Evolutionary conservation across 768 basidiomycete genomes (phyloP), one percentile per base, ranked within the genome.

Genomic region (Rhizopogon vinicolor): DNA sequence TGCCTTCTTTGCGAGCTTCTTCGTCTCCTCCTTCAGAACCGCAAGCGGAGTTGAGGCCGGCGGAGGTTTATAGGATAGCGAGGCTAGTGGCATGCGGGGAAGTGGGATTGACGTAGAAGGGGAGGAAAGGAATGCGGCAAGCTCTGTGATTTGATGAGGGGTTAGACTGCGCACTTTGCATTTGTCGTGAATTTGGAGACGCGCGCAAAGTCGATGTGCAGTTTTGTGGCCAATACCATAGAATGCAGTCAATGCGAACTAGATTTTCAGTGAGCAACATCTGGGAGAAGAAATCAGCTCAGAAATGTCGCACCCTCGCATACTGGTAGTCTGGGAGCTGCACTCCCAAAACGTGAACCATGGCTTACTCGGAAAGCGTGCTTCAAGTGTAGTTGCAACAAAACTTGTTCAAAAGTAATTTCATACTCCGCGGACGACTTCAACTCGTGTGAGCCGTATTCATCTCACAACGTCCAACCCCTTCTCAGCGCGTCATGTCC

Each of bases 91-190:
- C 59, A 85, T 80, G 39, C 78, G 79, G 6, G 85, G 82, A 3
- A 89, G 79, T 10, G 82, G 77, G 0, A 85, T 75, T 3, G 88
- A 81, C 16, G 91, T 93, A 22, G 81, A 74, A 1, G 97, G 95
- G 0, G 93, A 91, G 5, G 95, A 94, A 9, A 99, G 85, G 72
- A 93, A 96, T 6, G 96, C 91, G 12, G 94, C 88, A n/a, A 99
- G 81, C 14, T 88, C 81, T 13, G 93, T 97, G 49, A 95, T 76
- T 79, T 99, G 97, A 37, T 82, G 77, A 31, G 93, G 86, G 28
- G 91, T 85, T 33, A 99, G 78, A 68, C 92, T 82, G 48, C 81
- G 82, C 60, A 99, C 84, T 70, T 82, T 85, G 73, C 87, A 84
- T 59, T 78, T 79, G 76, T 92, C 85, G 72, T 98, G 94, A 51